Evolutionary conservation across 2,329 filamentous ascomycete genomes (phyloP).

Genomic region (Cladosporium sphaerospermum): DNA sequence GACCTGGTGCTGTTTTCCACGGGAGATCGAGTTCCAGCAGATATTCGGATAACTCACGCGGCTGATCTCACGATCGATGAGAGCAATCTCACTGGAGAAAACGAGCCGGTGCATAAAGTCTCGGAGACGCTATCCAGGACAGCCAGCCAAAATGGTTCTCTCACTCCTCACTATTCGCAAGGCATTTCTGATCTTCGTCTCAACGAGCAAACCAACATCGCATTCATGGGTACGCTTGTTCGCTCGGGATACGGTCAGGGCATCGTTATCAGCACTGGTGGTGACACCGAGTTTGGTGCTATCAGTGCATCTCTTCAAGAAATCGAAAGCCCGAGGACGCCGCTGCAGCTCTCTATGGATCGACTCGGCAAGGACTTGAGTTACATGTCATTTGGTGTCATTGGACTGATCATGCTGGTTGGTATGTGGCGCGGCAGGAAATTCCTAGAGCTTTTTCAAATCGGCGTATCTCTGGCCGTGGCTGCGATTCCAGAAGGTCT

Average conservation of each 20-base stretch:
- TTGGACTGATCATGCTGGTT: slow-evolving; percentile 84
- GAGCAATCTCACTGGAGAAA: slow-evolving; percentile 94
- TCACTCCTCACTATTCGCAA: slow-evolving; percentile 51
- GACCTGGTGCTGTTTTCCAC: slow-evolving; percentile 92
- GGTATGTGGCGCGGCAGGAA: slow-evolving; percentile 86
- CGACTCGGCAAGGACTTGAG: slow-evolving; percentile 92
- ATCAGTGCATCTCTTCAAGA: slow-evolving; percentile 92
- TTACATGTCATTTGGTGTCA: slow-evolving; percentile 93
- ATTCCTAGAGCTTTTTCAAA: slow-evolving; percentile 91
- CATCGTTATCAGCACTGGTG: slow-evolving; percentile 93
- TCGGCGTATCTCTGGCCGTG: slow-evolving; percentile 92
- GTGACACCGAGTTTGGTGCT: slow-evolving; percentile 88
- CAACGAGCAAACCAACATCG: slow-evolving; percentile 80
- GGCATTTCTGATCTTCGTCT: slow-evolving; percentile 59
- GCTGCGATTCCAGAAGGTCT: slow-evolving; percentile 94
- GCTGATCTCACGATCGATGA: slow-evolving; percentile 90
- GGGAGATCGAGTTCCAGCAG: slow-evolving; percentile 91
- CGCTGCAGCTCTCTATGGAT: slow-evolving; percentile 94
- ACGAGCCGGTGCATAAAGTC: slow-evolving; percentile 80
- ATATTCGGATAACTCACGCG: slow-evolving; percentile 87
- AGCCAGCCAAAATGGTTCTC: slow-evolving; percentile 19
- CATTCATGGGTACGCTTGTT: slow-evolving; percentile 95
- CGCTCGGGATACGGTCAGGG: slow-evolving; percentile 93
- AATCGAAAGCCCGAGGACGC: slow-evolving; percentile 91
- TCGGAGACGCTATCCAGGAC: slow-evolving; percentile 50